Base-by-base conservation (phyloP, 1,139 yeast genomes). In the Zygosaccharomyces sapae region DNA sequence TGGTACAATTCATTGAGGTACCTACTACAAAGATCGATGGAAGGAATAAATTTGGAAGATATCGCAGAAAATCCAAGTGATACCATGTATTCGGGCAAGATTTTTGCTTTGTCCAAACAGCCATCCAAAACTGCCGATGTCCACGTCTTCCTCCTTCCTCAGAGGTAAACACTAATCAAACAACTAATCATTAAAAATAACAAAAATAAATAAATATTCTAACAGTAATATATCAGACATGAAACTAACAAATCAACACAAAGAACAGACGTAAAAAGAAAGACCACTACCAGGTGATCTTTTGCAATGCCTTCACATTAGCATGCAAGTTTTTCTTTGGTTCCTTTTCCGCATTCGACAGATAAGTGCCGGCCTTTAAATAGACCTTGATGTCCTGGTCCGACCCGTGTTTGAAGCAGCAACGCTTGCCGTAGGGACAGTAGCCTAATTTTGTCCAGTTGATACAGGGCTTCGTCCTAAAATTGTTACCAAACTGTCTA, bases 381-480 rank as follows among this genome's bases (percentile, higher is more conserved):
- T 63, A 63, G n/a, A 62, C 52, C 43, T 60, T 54, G 38, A 64
- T 62, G 48, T 65, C 68, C 27, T 54, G 55, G 49, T 61, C 62
- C 38, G 71, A 71, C 27, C 82, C 86, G 68, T 89, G 97, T 63
- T 85, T 86, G 72, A 89, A 89, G 63, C 96, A 87, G 67, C 97
- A 89, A 63, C 97, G 78, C 66, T 80, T 86, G 30, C 96, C 96
- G 67, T 89, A 89, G 44, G 95, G 80, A 66, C 97, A 89, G 45
- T 79, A 72, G 18, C 96, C 96, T 47, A 75, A 77, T 63, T 83
- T 84, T 35, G 81, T 64, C 96, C 96, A 89, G 67, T 89, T 89
- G 54, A 81, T 84, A 70, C 97, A 89, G 18, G 94, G 87, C 69
- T 88, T 89, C 24, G 96, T 86, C 64, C 95, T 80, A 86, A 94